Evolutionary conservation across 2,329 filamentous ascomycete species (phyloP).

Genomic region (Beauveria caledonica): DNA sequence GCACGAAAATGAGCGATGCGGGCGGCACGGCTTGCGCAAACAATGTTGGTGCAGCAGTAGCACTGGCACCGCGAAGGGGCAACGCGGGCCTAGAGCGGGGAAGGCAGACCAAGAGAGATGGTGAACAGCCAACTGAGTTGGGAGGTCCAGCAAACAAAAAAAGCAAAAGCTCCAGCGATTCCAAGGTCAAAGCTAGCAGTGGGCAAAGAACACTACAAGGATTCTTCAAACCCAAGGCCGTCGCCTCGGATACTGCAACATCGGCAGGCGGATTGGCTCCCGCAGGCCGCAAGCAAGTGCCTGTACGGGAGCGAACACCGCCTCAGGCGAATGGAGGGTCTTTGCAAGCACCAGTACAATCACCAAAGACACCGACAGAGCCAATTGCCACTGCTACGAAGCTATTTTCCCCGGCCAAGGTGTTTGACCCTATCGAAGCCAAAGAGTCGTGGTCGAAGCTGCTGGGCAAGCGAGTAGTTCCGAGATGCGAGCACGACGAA

Average conservation of each 20-base stretch:
- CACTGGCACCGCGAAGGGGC: neutral
- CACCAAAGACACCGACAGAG: neutral
- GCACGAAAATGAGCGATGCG: neutral
- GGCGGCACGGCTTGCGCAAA: neutral
- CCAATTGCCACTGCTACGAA: neutral
- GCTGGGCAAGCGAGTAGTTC: slow-evolving; percentile 64
- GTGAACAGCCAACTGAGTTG: slow-evolving; percentile 14
- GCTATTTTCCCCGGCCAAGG: slow-evolving; percentile 25
- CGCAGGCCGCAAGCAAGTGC: neutral
- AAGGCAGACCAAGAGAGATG: slow-evolving; percentile 19
- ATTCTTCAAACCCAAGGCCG: slow-evolving; percentile 63
- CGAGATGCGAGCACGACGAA: slow-evolving; percentile 81
- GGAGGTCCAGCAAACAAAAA: slow-evolving; percentile 30
- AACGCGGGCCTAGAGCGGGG: neutral
- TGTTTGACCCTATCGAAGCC: slow-evolving; percentile 60
- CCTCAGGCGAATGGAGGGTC: neutral
- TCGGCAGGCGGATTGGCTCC: neutral
- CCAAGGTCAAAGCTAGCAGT: slow-evolving; percentile 21
- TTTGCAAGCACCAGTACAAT: neutral
- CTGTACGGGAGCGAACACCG: neutral
- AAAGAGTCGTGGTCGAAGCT: slow-evolving; percentile 84
- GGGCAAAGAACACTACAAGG: slow-evolving; percentile 58
- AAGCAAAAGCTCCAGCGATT: slow-evolving; percentile 19
- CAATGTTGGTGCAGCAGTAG: neutral
- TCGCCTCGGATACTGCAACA: neutral